Evolutionary conservation across 140 eudicot genomes (phyloP).

Genomic region (Flaveria floridana): DNA sequence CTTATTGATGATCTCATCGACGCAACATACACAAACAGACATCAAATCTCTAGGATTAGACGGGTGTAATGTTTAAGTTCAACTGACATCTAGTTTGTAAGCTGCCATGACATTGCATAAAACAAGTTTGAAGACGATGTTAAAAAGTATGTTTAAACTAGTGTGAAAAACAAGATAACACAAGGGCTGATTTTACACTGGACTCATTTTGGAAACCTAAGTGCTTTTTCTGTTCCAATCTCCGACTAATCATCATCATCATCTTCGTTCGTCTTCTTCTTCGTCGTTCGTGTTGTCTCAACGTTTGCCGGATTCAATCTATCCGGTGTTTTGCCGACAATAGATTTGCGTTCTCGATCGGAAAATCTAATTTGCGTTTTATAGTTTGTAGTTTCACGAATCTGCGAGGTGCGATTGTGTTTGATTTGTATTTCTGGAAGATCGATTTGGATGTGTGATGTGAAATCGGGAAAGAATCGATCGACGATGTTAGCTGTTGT

Average conservation of each 20-base stretch:
- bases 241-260: constrained; percentile 15
- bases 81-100: too few species aligned
- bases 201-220: too few species aligned
- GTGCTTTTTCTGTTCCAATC: constrained; percentile 11
- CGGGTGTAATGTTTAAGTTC: too few species aligned
- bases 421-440: constrained; percentile 25
- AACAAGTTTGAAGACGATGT: too few species aligned
- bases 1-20: too few species aligned
- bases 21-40: too few species aligned
- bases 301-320: constrained; percentile 30
- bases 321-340: constrained; percentile 21
- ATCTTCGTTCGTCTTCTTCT: not conserved
- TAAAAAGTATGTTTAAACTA: too few species aligned
- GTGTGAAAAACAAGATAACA: too few species aligned
- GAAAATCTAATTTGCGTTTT: not conserved
- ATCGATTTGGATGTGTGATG: constrained; percentile 16
- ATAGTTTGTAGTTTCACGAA: not conserved
- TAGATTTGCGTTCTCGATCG: constrained; percentile 3
- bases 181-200: too few species aligned
- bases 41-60: too few species aligned
- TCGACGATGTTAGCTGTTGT: too few species aligned
- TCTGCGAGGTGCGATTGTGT: constrained; percentile 19
- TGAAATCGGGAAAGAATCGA: constrained; percentile 3
- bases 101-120: too few species aligned
- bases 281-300: constrained; percentile 3